phyloP scores from a whole-genome alignment of 257 asterid species.

The Marsdenia floribunda region DNA sequence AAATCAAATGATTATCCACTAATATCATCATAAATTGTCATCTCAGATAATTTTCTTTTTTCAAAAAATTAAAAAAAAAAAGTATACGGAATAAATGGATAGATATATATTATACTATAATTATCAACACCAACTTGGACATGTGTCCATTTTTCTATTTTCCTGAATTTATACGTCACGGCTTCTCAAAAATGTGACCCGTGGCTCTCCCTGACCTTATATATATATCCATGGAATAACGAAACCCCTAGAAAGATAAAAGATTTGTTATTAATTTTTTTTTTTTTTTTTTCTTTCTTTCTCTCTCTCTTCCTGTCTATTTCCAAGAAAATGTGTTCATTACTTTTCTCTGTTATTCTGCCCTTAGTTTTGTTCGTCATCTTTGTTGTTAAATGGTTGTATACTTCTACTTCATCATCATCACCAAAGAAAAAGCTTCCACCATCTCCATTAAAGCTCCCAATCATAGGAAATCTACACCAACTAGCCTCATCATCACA shows the following conservation, averaged over 20 bases:
- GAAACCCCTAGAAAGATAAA: no score
- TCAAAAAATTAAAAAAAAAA: no score
- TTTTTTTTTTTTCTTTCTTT: no score
- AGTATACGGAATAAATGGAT: no score
- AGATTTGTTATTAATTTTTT: no score
- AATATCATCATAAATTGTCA: no score
- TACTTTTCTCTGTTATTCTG: neutral
- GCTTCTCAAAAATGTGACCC: neutral
- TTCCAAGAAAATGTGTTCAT: neutral
- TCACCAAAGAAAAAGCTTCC: constrained; percentile 8
- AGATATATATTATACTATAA: no score
- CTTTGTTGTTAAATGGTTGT: constrained; percentile 11
- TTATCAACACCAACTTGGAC: constrained; percentile 21
- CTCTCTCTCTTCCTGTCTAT: neutral
- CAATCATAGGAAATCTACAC: constrained; percentile 37
- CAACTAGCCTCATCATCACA: constrained; percentile 21
- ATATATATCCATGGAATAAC: no score
- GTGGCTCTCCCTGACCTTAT: no score
- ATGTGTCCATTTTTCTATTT: neutral
- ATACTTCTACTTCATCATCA: neutral
- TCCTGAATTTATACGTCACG: constrained; percentile 50
- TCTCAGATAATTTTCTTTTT: no score
- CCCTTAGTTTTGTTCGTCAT: neutral
- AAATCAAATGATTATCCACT: no score
- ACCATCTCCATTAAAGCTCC: constrained; percentile 42